Base-by-base conservation (phyloP, 1,284 basidiomycete species). In the Moesziomyces aphidis region DNA sequence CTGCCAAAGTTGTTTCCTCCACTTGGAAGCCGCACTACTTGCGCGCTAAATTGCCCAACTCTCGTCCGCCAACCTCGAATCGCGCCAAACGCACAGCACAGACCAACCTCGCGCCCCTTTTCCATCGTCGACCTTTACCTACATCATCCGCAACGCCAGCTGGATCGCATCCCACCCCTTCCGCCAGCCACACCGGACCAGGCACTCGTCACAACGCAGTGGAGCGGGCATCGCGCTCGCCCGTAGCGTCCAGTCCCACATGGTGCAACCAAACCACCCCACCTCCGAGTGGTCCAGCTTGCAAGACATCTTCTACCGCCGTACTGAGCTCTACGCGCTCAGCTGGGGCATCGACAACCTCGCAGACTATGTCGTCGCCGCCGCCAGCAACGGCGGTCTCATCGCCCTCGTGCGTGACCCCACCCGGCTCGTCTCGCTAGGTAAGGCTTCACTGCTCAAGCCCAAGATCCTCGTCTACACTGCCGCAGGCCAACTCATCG, bases 401-500 rank as follows among this genome's bases (percentile, higher is more conserved):
- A 22, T 76, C 94, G 96, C 96, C 22, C 86, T 97, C 28, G 92
- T 95, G 88, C 89, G 95, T 6, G 94, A 98, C 82, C 90, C 89
- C 53, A 88, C 90, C 11, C 95, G 92, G 84, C 86, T 97, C 13
- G 88, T 97, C 57, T 89, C 92, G 0, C 83, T 96, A 1, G 89
- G 91, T 26, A 89, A 89, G 50, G 87, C 89, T 21, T 86, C 89
- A 1, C 86, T 91, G 58, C 87, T 91, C 19, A 93, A 92, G 85
- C 89, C 93, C 34, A 86, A 86, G 78, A 86, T 89, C 59, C 80
- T 85, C 42, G 80, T 89, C 51, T 88, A 87, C 79, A 86, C 87
- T 0, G 85, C 86, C 6, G 86, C 87, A 0, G 88, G 86, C 8
- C 76, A 74, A 26, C 79, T 86, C 26, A 72, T 87, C 45, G 85